Evolutionary conservation across 2,329 filamentous ascomycete species (phyloP).

Genomic region (Teratosphaeria viscida): DNA sequence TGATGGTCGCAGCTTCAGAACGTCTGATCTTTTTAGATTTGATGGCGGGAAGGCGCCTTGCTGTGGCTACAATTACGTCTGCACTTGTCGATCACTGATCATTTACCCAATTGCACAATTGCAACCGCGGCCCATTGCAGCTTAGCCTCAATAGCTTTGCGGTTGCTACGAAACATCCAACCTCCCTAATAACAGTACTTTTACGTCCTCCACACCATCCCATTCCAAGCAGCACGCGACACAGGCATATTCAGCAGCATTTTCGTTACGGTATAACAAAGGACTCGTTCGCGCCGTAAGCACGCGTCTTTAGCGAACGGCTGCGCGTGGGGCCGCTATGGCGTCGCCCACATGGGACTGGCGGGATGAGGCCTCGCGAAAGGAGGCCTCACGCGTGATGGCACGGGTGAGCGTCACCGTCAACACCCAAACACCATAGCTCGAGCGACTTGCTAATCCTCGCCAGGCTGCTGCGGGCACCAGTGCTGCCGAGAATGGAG

Average conservation of each 20-base stretch:
- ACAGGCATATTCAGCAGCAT: not conserved
- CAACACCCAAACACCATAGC: not conserved
- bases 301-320: not conserved
- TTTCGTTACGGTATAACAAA: not conserved
- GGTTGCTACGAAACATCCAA: not conserved
- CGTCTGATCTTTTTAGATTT: not conserved
- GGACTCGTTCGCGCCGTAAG: not conserved
- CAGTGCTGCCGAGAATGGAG: not conserved
- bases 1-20: not conserved
- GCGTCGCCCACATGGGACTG: not conserved
- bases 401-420: not conserved
- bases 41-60: not conserved
- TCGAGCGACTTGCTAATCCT: not conserved
- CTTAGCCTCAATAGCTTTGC: not conserved
- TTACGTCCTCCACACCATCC: not conserved
- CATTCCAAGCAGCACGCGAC: not conserved
- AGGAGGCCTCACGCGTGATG: not conserved
- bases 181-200: not conserved
- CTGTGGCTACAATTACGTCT: not conserved
- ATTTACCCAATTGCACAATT: not conserved
- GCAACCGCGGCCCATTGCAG: not conserved
- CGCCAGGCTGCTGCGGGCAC: not conserved
- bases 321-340: not conserved
- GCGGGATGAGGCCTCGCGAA: not conserved
- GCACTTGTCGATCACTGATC: not conserved